phyloP scores from a whole-genome alignment of 805 yeast species.

The Saturnispora kantuleensis region DNA sequence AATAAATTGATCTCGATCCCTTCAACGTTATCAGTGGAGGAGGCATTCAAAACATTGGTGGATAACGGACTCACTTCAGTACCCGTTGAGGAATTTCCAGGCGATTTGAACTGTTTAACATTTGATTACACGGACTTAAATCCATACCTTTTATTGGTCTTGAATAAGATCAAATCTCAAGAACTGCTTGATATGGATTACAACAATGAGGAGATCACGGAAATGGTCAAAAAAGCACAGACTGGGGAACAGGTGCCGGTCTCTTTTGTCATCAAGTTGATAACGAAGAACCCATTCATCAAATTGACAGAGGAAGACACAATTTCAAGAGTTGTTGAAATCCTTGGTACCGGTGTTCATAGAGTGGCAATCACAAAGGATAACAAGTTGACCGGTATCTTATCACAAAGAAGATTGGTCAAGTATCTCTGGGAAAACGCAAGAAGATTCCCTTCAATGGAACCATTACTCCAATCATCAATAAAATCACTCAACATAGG shows the following conservation, averaged over 20 bases:
- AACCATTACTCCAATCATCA: slow-evolving; percentile 58
- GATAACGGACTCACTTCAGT: slow-evolving; percentile 71
- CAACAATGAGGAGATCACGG: slow-evolving; percentile 31
- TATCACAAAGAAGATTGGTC: slow-evolving; percentile 84
- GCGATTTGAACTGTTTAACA: slow-evolving; percentile 63
- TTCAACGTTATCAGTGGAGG: slow-evolving; percentile 65
- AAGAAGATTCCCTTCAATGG: slow-evolving; percentile 73
- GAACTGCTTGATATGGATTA: slow-evolving; percentile 29
- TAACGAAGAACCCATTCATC: slow-evolving; percentile 82
- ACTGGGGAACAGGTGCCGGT: slow-evolving; percentile 88
- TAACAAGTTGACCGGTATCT: slow-evolving; percentile 62
- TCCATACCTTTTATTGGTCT: slow-evolving; percentile 72
- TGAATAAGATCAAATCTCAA: slow-evolving; percentile 50
- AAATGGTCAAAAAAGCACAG: slow-evolving; percentile 53
- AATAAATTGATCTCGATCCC: slow-evolving; percentile 67
- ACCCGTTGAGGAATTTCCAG: slow-evolving; percentile 56
- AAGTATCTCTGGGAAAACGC: slow-evolving; percentile 90
- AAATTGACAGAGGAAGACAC: slow-evolving; percentile 63
- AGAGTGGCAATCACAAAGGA: slow-evolving; percentile 65
- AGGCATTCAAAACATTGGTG: slow-evolving; percentile 73
- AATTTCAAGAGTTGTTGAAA: slow-evolving; percentile 67
- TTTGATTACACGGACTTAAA: slow-evolving; percentile 90
- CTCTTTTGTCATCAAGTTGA: slow-evolving; percentile 70
- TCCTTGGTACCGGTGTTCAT: slow-evolving; percentile 92
- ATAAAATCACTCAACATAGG: slow-evolving; percentile 73